Percentiles rank a stretch among this genome's conserved stretches.
Conservation (phyloP, 2,329 filamentous ascomycete species). For the Alternaria novae-zelandiae region DNA sequence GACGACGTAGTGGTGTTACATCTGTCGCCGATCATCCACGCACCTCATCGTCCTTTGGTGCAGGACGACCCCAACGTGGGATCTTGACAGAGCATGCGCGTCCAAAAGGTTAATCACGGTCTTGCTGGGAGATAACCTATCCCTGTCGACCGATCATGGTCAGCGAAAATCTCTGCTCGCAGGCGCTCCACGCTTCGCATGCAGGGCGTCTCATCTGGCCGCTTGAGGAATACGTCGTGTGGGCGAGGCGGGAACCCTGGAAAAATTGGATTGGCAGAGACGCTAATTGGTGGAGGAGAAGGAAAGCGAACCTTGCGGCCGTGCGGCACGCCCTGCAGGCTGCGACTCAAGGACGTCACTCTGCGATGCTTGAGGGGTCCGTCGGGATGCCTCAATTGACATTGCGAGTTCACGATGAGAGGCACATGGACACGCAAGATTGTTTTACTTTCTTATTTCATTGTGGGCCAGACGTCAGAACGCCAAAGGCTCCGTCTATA, state of each 20-base stretch:
- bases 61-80: not conserved
- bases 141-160: slow-evolving; percentile 1
- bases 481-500: slow-evolving; percentile 33
- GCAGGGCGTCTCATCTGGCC: slow-evolving; percentile 1
- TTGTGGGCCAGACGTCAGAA: slow-evolving; percentile 20
- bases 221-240: too few relatives aligned
- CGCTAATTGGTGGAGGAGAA: slow-evolving; percentile 18
- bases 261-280: not conserved
- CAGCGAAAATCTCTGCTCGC: slow-evolving; percentile 17
- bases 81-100: not conserved
- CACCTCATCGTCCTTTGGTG: not conserved
- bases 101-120: not conserved
- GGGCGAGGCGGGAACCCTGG: slow-evolving; percentile 2
- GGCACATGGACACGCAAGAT: not conserved
- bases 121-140: not conserved
- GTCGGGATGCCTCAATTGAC: not conserved
- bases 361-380: not conserved
- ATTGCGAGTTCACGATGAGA: not conserved
- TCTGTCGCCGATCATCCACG: not conserved
- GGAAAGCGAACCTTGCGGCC: slow-evolving; percentile 12
- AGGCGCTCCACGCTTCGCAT: slow-evolving; percentile 8
- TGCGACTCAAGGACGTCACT: slow-evolving; percentile 24
- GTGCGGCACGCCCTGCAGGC: slow-evolving; percentile 22
- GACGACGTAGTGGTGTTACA: slow-evolving; percentile 1
- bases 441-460: slow-evolving; percentile 16